Percentiles rank a stretch among this genome's conserved stretches.
Evolutionary conservation across 352 stramenopile genomes (phyloP).

Genomic region (Phytophthora ohioensis): DNA sequence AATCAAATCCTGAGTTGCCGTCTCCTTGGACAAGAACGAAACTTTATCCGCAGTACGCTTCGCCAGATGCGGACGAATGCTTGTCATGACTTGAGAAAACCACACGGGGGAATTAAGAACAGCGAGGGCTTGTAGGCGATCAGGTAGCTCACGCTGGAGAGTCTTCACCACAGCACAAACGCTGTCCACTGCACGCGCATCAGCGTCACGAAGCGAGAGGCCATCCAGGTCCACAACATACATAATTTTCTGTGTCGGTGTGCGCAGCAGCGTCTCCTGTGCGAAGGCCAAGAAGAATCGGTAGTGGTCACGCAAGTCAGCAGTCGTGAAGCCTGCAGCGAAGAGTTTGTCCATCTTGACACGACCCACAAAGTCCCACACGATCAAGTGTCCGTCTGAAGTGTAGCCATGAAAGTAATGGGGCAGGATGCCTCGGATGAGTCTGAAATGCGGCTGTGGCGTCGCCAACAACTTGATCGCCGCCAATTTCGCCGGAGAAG

Average conservation of each 20-base stretch:
- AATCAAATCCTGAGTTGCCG: conserved; percentile 56
- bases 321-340: conserved; percentile 72
- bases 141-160: conserved; percentile 70
- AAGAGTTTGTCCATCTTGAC: conserved; percentile 83
- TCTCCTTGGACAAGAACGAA: conserved; percentile 57
- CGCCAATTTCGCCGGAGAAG: conserved; percentile 40
- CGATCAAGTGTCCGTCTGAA: conserved; percentile 66
- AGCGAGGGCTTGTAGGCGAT: conserved; percentile 63
- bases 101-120: conserved; percentile 80
- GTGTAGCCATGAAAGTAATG: conserved; percentile 86
- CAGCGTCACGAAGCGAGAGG: conserved; percentile 71
- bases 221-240: conserved; percentile 86
- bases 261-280: conserved; percentile 71
- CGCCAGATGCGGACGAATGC: conserved; percentile 56
- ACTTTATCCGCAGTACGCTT: conserved; percentile 80
- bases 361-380: conserved; percentile 83
- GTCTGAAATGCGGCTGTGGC: conserved; percentile 76
- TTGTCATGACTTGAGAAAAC: conserved; percentile 85
- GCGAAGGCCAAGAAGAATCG: conserved; percentile 82
- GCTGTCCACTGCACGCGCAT: conserved; percentile 75
- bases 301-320: conserved; percentile 79
- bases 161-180: conserved; percentile 61
- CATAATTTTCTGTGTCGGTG: conserved; percentile 68
- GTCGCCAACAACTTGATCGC: conserved; percentile 51
- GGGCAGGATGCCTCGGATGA: conserved; percentile 73